Base-by-base conservation (phyloP, 2,329 filamentous ascomycete species). In the Helotiales sp. region DNA sequence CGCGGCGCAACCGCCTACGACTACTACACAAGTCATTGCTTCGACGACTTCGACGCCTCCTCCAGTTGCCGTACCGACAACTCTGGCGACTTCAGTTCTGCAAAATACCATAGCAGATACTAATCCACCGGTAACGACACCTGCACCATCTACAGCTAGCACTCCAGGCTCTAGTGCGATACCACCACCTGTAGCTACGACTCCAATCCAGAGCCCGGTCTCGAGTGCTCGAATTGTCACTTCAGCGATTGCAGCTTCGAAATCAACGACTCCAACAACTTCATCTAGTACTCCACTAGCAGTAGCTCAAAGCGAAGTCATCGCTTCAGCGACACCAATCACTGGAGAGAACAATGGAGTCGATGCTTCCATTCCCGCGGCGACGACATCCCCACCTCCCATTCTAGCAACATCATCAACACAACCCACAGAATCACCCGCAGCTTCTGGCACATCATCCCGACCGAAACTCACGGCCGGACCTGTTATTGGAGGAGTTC, bases 401-500 rank as follows among this genome's bases (percentile, higher is more conserved):
- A 55, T 59, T 47, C n/a, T 68, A 55, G 65, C 65, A 20, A 62
- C 71, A 17, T 61, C 66, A 20, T 55, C 66, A 15, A 20, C 54
- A n/a, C 34, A 24, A 26, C 40, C 69, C 28, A 50, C 37, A 37
- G 63, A 70, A 50, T 71, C 71, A 40, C 63, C 71, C 59, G 66
- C 71, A 43, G 54, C 63, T 11, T 47, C 61, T 40, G 72, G 69
- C n/a, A 71, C 73, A 52, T 70, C 73, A 58, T 70, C 70, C 43
- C 66, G 65, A 26, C 62, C 66, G 22, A 62, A 62, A 58, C 52
- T 67, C 34, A 68, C 69, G 49, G 54, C 70, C 13, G 73, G 47
- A 13, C 73, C 74, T 22, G 67, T 77, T 32, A 67, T 77, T 20
- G 76, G 74, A 54, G 73, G 75, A 28, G 71, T 77, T 57, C 8